phyloP scores from a whole-genome alignment of 768 basidiomycete species.

The Suillus bovinus region DNA sequence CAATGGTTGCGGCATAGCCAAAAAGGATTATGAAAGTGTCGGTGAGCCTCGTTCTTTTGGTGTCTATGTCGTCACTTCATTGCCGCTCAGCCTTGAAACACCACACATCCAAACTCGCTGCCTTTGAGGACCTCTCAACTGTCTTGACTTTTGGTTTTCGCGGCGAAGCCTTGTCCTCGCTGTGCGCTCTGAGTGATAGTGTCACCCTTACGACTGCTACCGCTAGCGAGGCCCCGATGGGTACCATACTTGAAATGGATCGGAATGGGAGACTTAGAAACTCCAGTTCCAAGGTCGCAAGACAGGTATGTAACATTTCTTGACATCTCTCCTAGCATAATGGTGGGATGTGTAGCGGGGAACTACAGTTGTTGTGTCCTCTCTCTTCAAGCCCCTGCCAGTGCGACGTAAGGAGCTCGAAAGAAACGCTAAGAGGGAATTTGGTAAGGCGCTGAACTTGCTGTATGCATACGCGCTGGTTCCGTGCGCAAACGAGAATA shows the following conservation, averaged over 20 bases:
- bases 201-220: slow-evolving; percentile 79
- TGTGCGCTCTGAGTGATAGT: slow-evolving; percentile 79
- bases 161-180: slow-evolving; percentile 92
- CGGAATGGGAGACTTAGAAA: slow-evolving; percentile 58
- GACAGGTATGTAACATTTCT: slow-evolving; percentile 58
- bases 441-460: slow-evolving; percentile 77
- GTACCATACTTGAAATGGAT: slow-evolving; percentile 75
- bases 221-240: slow-evolving; percentile 69
- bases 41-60: slow-evolving; percentile 47
- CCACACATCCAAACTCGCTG: slow-evolving; percentile 87
- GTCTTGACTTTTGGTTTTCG: slow-evolving; percentile 91
- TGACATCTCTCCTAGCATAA: neutral
- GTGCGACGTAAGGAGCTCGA: slow-evolving; percentile 92
- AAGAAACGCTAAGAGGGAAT: slow-evolving; percentile 87
- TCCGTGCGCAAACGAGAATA: slow-evolving; percentile 59
- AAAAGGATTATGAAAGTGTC: slow-evolving; percentile 73
- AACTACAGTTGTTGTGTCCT: slow-evolving; percentile 73
- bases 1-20: slow-evolving; percentile 85
- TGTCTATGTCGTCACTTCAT: slow-evolving; percentile 1
- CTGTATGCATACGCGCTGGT: slow-evolving; percentile 89
- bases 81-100: slow-evolving; percentile 73
- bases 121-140: slow-evolving; percentile 68
- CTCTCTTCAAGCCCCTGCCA: slow-evolving; percentile 79
- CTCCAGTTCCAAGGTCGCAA: slow-evolving; percentile 59
- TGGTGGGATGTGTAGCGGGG: slow-evolving; percentile 61